Conservation (phyloP, 164 flowering plant genomes). For the Dillenia suffruticosa region DNA sequence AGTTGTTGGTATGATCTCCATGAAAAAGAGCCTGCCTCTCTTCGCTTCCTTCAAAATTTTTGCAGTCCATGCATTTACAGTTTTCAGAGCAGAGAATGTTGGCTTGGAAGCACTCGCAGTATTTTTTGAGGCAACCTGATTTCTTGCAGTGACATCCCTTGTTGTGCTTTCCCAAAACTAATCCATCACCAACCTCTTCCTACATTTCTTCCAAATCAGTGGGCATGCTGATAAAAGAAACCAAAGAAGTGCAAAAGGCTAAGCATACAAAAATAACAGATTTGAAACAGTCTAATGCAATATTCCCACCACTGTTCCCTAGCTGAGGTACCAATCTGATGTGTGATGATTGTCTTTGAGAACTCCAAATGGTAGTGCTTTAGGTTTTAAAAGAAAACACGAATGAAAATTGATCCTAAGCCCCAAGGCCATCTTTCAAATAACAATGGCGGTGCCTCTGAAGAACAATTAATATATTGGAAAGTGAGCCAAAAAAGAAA, state of each 20-base stretch:
- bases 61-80: conserved; percentile 96
- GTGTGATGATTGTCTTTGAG: no score
- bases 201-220: conserved; percentile 21
- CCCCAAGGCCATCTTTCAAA: no score
- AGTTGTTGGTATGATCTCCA: conserved; percentile 63
- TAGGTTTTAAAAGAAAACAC: no score
- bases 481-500: no score
- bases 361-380: no score
- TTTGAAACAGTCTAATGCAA: no score
- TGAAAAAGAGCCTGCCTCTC: conserved; percentile 91
- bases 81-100: conserved; percentile 94
- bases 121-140: conserved; percentile 96
- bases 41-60: conserved; percentile 94
- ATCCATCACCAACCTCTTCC: conserved; percentile 71
- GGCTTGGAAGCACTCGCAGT: conserved; percentile 98
- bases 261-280: no score
- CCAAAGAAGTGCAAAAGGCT: background rate
- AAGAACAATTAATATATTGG: no score
- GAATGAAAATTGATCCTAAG: no score
- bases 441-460: no score
- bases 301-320: no score
- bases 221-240: conserved; percentile 6
- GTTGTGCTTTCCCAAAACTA: conserved; percentile 75
- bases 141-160: conserved; percentile 99
- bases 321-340: no score